Conservation (phyloP, 78 protist species). For the Carpediemonas membranifera region DNA sequence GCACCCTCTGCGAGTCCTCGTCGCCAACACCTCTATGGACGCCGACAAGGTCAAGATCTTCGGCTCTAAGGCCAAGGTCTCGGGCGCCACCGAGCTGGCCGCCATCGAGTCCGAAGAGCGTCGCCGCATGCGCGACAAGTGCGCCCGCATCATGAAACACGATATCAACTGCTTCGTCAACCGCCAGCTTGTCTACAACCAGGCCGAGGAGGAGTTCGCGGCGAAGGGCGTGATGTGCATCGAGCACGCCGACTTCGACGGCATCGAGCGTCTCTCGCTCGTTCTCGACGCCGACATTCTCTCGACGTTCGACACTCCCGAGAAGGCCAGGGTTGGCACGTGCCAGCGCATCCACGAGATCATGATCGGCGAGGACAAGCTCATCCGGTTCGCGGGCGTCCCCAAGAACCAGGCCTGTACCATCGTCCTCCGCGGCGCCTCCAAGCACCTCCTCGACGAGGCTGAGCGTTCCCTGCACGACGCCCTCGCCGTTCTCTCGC, state of each 20-base stretch:
- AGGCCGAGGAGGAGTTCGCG: conserved; percentile 87
- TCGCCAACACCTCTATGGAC: conserved; percentile 98
- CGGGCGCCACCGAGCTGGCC: conserved; percentile 25
- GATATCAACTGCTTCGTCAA: conserved; percentile 87
- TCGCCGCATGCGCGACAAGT: conserved; percentile 33
- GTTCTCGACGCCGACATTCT: conserved; percentile 63
- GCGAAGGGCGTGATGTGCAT: conserved; percentile 55
- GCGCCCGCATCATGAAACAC: conserved; percentile 66
- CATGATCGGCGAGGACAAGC: conserved; percentile 93
- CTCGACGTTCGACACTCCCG: conserved; percentile 90
- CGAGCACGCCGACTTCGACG: conserved; percentile 98
- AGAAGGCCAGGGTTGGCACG: conserved; percentile 64
- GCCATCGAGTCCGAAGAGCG: conserved; percentile 66
- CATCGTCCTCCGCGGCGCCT: conserved; percentile 93
- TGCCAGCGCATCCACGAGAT: conserved; percentile 77
- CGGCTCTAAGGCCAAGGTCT: conserved; percentile 67
- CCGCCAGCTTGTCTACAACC: conserved; percentile 94
- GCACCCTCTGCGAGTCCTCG: conserved; percentile 74
- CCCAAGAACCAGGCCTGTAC: conserved; percentile 88
- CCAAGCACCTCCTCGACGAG: conserved; percentile 84
- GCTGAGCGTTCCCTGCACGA: conserved; percentile 98
- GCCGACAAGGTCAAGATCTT: conserved; percentile 96
- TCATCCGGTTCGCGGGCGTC: conserved; percentile 73
- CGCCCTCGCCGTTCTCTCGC: conserved; percentile 91
- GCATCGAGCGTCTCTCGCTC: conserved; percentile 74